Percentiles rank a stretch among this genome's conserved stretches.
Evolutionary conservation across 2,329 filamentous ascomycete genomes (phyloP).

Genomic region (Lasiodiplodia hormozganensis): DNA sequence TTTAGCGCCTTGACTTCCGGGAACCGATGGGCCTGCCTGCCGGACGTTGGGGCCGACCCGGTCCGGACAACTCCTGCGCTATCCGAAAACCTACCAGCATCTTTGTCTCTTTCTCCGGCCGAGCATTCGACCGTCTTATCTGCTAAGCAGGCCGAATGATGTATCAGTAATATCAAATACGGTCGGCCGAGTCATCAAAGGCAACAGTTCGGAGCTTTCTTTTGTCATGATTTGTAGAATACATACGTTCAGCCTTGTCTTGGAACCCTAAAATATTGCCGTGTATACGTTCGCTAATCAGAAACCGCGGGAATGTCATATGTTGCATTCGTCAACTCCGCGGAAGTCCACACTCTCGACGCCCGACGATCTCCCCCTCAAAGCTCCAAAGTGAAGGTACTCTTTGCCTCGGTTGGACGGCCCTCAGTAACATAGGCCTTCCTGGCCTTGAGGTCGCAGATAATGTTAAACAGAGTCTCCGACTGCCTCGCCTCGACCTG

Average conservation of each 20-base stretch:
- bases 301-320: too few species aligned
- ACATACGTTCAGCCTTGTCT: too few species aligned
- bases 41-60: neutral
- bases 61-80: neutral
- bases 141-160: neutral
- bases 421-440: conserved; percentile 41
- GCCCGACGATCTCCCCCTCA: neutral
- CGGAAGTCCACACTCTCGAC: neutral
- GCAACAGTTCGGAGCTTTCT: too few species aligned
- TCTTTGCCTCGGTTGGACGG: conserved; percentile 41
- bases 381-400: conserved; percentile 37
- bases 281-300: too few species aligned
- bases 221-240: too few species aligned
- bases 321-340: too few species aligned
- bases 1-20: too few species aligned
- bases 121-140: too few species aligned
- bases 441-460: conserved; percentile 45
- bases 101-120: too few species aligned
- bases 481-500: neutral
- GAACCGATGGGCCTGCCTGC: too few species aligned
- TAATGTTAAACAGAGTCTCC: conserved; percentile 42
- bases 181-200: neutral
- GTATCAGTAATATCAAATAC: neutral
- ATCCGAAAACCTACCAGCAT: neutral
- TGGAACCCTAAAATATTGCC: too few species aligned